Evolutionary conservation across 2,329 filamentous ascomycete species (phyloP).

Genomic region (Penicillium sp.): DNA sequence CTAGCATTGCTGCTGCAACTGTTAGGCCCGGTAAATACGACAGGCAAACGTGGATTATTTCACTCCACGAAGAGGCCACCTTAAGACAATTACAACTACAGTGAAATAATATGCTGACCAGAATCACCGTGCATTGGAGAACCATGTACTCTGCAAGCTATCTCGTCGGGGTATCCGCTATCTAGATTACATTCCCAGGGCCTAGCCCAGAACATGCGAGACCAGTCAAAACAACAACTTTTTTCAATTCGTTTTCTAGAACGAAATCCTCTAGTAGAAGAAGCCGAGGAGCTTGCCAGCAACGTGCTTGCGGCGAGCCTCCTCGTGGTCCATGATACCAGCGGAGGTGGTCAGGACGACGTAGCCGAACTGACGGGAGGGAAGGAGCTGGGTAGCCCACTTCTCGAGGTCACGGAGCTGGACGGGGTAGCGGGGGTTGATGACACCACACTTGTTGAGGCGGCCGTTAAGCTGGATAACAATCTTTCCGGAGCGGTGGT

Average conservation of each 20-base stretch:
- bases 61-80: background rate
- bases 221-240: slow-evolving; percentile 29
- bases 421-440: slow-evolving; percentile 99
- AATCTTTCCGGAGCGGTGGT: slow-evolving; percentile 99
- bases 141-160: slow-evolving; percentile 25
- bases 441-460: slow-evolving; percentile 99
- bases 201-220: slow-evolving; percentile 22
- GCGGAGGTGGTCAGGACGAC: slow-evolving; percentile 98
- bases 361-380: slow-evolving; percentile 99
- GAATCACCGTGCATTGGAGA: slow-evolving; percentile 24
- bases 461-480: slow-evolving; percentile 99
- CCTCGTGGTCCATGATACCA: slow-evolving; percentile 99
- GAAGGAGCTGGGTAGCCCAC: slow-evolving; percentile 99
- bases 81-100: background rate
- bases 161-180: slow-evolving; percentile 22
- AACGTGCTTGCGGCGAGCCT: slow-evolving; percentile 98
- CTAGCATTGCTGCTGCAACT: background rate
- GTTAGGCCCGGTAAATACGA: background rate
- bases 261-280: slow-evolving; percentile 74
- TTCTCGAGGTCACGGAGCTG: slow-evolving; percentile 97
- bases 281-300: slow-evolving; percentile 99
- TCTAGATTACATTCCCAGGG: slow-evolving; percentile 28
- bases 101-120: slow-evolving; percentile 9
- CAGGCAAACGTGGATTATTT: background rate
- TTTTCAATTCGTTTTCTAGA: slow-evolving; percentile 25